Conservation (phyloP, 257 asterid genomes). For the Dorcoceras hygrometricum region DNA sequence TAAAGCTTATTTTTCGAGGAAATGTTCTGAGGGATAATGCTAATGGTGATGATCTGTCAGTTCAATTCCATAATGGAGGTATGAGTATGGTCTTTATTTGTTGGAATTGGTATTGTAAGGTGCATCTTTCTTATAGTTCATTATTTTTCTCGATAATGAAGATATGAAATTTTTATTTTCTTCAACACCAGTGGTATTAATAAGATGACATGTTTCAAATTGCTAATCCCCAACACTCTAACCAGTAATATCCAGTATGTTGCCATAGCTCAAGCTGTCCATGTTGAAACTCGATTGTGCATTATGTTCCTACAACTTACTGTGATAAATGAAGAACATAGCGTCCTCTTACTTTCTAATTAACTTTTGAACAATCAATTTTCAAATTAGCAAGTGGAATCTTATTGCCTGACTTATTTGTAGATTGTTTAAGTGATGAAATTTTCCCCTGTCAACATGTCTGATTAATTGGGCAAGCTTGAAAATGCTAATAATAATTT, state of each 20-base stretch:
- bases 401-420: background rate
- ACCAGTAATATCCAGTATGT: background rate
- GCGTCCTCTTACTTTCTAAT: background rate
- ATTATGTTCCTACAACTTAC: background rate
- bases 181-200: background rate
- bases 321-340: slow-evolving; percentile 2
- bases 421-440: background rate
- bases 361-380: slow-evolving; percentile 14
- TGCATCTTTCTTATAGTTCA: slow-evolving; percentile 11
- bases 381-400: background rate
- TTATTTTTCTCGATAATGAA: background rate
- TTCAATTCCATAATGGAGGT: slow-evolving; percentile 71
- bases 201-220: background rate
- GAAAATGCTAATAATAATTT: slow-evolving; percentile 5
- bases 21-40: slow-evolving; percentile 58
- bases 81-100: slow-evolving; percentile 10
- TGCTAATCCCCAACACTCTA: no score
- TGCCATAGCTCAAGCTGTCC: slow-evolving; percentile 5
- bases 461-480: slow-evolving; percentile 2
- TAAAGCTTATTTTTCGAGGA: slow-evolving; percentile 71
- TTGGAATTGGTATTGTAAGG: slow-evolving; percentile 5
- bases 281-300: background rate
- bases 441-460: slow-evolving; percentile 1
- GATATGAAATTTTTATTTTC: background rate
- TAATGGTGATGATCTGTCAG: slow-evolving; percentile 44